These are phyloP conservation scores for Fraxinus excelsior DNA, from an alignment of 257 asterid genomes.

Conservation along the genomic window DNA sequence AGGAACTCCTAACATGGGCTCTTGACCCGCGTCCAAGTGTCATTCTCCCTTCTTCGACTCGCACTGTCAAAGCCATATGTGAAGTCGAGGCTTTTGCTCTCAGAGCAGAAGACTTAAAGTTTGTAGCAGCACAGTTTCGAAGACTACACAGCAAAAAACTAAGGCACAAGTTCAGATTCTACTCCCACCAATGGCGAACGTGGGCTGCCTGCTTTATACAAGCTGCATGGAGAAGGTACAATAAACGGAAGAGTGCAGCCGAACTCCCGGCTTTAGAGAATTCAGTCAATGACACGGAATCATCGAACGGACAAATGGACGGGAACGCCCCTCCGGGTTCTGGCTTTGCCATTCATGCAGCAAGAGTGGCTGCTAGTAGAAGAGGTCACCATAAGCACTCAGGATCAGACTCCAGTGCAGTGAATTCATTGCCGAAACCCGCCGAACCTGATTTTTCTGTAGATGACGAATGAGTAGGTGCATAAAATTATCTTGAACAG, in stretches of 20 bases:
- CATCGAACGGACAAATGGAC: background rate
- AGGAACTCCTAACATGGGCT: conserved; percentile 97
- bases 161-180: conserved; percentile 86
- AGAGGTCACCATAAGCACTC: conserved; percentile 51
- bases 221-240: conserved; percentile 86
- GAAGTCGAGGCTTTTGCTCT: conserved; percentile 93
- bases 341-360: conserved; percentile 35
- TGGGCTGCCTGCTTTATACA: conserved; percentile 93
- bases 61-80: conserved; percentile 78
- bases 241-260: conserved; percentile 50
- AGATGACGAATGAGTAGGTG: conserved; percentile 49
- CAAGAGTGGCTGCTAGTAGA: conserved; percentile 59
- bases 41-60: conserved; percentile 86
- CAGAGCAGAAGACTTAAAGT: conserved; percentile 75
- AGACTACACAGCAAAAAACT: conserved; percentile 89
- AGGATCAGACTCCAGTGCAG: conserved; percentile 51
- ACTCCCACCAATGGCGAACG: conserved; percentile 94
- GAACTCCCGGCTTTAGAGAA: conserved; percentile 58
- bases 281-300: conserved; percentile 17
- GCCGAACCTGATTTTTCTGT: conserved; percentile 88
- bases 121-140: conserved; percentile 83
- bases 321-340: conserved; percentile 30
- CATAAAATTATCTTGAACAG: background rate
- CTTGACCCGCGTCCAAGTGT: conserved; percentile 88
- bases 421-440: conserved; percentile 72